Evolutionary conservation across 768 basidiomycete species (phyloP), one percentile per base, ranked within the genome.

Genomic region (Pisolithus orientalis): DNA sequence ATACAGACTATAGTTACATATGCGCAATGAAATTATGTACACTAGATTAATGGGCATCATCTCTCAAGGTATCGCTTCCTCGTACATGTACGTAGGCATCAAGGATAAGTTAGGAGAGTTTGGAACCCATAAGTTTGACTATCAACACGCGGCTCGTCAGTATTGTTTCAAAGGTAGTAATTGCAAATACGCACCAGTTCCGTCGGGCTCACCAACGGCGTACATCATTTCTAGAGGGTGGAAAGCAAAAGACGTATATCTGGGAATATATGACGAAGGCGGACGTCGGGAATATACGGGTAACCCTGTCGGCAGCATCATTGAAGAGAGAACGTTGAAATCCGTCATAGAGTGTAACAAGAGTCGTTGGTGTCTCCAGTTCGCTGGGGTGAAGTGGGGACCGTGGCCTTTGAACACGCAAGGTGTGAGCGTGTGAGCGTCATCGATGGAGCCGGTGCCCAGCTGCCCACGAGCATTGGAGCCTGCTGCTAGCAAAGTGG

Each of bases 221-320:
- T 82, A 87, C 57, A 93, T 65, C 91, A 93, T 92, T 66, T 94
- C 88, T 55, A 81, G 76, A 11, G 91, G 90, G 64, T 94, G 91
- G 76, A 93, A 94, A 2, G 77, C 74, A 47, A 92, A 70, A 29
- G 85, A 83, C 42, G 80, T 83, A 52, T 70, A 72, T 55, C 82
- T 72, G 40, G 83, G 82, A 51, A 84, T 82, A 61, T 75, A 85
- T 8, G 80, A 71, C 25, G 80, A 82, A 6, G 80, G 79, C 6
- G 72, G 71, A 44, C 82, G 76, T n/a, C 77, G 66, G n/a, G 82
- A 81, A 46, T 76, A 77, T 10, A 74, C 65, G 10, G 71, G 68
- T 27, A 87, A 71, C 6, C 83, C 82, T 7, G 83, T 85, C 10
- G 75, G 64, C 14, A 85, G 62, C 53, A 63, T 73, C 51, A 78